These are phyloP conservation scores for Erythrobasidium hasegawianum DNA, from an alignment of 1,284 basidiomycete species.

Conservation along the genomic window DNA sequence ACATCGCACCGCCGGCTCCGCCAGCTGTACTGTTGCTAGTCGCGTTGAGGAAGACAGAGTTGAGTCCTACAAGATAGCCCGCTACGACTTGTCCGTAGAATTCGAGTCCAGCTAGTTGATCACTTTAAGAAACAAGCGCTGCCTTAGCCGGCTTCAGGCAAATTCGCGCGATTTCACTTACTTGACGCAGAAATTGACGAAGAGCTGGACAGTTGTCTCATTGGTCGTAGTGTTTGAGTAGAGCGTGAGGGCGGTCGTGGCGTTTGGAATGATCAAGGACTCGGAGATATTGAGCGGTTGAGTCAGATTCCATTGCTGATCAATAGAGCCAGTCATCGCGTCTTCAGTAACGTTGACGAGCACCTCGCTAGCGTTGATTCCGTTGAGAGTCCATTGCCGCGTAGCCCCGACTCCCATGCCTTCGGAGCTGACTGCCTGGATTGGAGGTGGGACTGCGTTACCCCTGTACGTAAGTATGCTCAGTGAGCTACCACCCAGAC, in stretches of 20 bases:
- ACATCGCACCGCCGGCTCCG: constrained; percentile 5
- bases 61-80: constrained; percentile 27
- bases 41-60: constrained; percentile 6
- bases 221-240: constrained; percentile 69
- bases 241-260: constrained; percentile 79
- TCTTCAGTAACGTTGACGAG: constrained; percentile 14
- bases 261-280: constrained; percentile 86
- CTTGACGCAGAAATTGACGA: constrained; percentile 33
- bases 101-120: constrained; percentile 21
- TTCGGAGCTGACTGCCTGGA: constrained; percentile 13
- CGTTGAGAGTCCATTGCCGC: constrained; percentile 18
- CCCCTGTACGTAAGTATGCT: too few species aligned
- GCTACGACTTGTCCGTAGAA: constrained; percentile 27
- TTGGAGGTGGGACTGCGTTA: constrained; percentile 29
- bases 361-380: constrained; percentile 19
- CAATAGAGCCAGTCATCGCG: constrained; percentile 3
- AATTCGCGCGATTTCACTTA: neutral
- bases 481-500: too few species aligned
- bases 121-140: too few species aligned
- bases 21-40: constrained; percentile 19
- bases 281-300: constrained; percentile 87
- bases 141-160: too few species aligned
- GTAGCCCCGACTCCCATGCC: constrained; percentile 27
- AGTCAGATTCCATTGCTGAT: constrained; percentile 25
- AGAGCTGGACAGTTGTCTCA: constrained; percentile 30